phyloP scores from a whole-genome alignment of 2,329 filamentous ascomycete genomes.

The Pseudogymnoascus sp. region DNA sequence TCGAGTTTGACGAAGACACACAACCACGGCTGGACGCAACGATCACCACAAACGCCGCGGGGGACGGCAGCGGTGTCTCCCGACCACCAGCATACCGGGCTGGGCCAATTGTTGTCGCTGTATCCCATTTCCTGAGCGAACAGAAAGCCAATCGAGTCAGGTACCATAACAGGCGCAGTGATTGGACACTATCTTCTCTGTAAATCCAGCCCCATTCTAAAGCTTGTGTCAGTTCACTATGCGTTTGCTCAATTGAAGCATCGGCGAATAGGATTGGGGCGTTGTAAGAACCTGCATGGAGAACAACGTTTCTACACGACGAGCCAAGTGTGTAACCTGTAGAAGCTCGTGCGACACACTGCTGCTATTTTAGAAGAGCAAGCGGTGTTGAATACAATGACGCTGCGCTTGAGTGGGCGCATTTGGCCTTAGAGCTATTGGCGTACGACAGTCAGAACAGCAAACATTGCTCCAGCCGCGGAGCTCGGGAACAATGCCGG shows the following conservation, averaged over 20 bases:
- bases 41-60: neutral
- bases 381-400: neutral
- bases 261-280: neutral
- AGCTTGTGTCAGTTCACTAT: neutral
- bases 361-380: neutral
- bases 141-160: neutral
- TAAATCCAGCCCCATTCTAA: neutral
- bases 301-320: neutral
- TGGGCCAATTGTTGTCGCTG: neutral
- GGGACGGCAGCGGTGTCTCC: neutral
- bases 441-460: neutral
- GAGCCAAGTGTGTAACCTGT: neutral
- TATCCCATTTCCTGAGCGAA: neutral
- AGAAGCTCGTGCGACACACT: neutral
- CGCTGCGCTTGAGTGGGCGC: neutral
- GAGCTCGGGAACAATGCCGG: neutral
- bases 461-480: neutral
- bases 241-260: neutral
- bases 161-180: neutral
- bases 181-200: neutral
- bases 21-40: neutral
- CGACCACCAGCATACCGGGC: neutral
- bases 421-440: neutral
- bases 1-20: neutral
- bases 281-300: neutral